Conservation (phyloP, 257 asterid species). For the Solanum tarijense region DNA sequence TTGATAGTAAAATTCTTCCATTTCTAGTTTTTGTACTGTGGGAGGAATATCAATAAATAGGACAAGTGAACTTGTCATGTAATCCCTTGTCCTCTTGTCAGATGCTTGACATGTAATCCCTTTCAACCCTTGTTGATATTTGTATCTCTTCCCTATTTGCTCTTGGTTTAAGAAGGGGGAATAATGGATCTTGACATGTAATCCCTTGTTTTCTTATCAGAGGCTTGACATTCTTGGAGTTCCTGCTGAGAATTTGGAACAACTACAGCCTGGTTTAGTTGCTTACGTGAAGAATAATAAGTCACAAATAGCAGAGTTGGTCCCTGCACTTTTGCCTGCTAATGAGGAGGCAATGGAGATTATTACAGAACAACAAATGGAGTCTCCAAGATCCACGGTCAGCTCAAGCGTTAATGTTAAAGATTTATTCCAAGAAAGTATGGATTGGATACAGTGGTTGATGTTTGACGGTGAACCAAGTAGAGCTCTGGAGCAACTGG, state of each 20-base stretch:
- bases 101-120: background rate
- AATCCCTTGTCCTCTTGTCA: background rate
- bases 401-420: conserved; percentile 19
- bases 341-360: conserved; percentile 40
- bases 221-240: conserved; percentile 67
- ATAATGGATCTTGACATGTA: background rate
- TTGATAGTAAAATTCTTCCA: background rate
- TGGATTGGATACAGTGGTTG: conserved; percentile 86
- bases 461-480: conserved; percentile 77
- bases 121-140: background rate
- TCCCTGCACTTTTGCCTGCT: conserved; percentile 58
- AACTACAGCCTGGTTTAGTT: conserved; percentile 52
- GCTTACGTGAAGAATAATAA: conserved; percentile 44
- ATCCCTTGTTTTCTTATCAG: conserved; percentile 29
- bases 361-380: conserved; percentile 16
- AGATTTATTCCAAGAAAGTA: conserved; percentile 43
- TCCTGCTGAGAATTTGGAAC: conserved; percentile 34
- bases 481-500: conserved; percentile 43
- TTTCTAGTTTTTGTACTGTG: background rate
- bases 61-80: background rate
- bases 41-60: background rate
- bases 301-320: conserved; percentile 30
- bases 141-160: background rate
- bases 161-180: background rate
- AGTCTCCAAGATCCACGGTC: conserved; percentile 7